Evolutionary conservation across 192 early-diverging fungal species (phyloP).

Genomic region (Coemansia sp.): DNA sequence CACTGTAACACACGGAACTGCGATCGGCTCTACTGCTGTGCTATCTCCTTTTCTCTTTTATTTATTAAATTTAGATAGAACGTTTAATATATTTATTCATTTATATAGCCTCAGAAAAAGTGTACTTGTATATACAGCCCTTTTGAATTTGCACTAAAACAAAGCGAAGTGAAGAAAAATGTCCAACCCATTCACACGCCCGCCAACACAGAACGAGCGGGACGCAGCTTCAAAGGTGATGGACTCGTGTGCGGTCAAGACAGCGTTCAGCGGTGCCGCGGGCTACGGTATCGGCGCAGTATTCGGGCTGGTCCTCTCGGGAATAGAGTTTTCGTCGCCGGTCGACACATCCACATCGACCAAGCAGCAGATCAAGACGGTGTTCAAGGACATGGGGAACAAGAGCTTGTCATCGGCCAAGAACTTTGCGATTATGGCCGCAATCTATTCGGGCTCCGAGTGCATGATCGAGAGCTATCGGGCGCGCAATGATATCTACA

Average conservation of each 20-base stretch:
- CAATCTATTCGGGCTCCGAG: constrained; percentile 90
- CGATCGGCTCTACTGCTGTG: background rate
- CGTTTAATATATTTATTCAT: background rate
- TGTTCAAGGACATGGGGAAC: constrained; percentile 85
- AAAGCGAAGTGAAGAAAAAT: constrained; percentile 14
- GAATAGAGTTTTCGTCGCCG: constrained; percentile 81
- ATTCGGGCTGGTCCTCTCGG: constrained; percentile 92
- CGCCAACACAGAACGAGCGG: constrained; percentile 42
- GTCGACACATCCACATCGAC: constrained; percentile 67
- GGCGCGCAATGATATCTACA: constrained; percentile 93
- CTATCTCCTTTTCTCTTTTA: background rate
- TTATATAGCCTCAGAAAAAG: background rate
- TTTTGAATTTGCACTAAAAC: background rate
- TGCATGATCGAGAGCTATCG: constrained; percentile 96
- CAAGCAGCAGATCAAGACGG: constrained; percentile 81
- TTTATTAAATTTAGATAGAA: background rate
- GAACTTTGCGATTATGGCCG: constrained; percentile 90
- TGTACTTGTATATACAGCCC: background rate
- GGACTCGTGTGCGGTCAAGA: constrained; percentile 79
- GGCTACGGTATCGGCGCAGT: constrained; percentile 88
- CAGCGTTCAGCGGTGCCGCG: constrained; percentile 65
- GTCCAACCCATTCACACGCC: constrained; percentile 43
- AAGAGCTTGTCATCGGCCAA: constrained; percentile 83
- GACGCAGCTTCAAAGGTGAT: constrained; percentile 38
- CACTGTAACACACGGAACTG: background rate